phyloP scores from a whole-genome alignment of 116 monocot genomes.

The Posidonia oceanica region DNA sequence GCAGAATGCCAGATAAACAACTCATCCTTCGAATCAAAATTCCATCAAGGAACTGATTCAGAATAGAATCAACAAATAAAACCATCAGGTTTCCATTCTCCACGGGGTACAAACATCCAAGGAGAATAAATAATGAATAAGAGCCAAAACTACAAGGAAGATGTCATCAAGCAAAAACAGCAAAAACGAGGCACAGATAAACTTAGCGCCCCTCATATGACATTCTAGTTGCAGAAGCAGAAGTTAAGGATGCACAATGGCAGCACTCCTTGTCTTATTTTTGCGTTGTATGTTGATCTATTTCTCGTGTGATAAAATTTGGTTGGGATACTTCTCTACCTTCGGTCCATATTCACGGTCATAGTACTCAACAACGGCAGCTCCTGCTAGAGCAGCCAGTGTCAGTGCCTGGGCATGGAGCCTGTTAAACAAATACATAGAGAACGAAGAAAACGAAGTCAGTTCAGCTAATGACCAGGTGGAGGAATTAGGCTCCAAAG shows the following conservation, averaged over 20 bases:
- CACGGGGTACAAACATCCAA: too few relatives aligned
- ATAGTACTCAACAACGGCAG: conserved; percentile 55
- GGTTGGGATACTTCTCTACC: conserved; percentile 9
- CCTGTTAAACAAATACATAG: conserved; percentile 20
- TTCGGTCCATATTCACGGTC: conserved; percentile 18
- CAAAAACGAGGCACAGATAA: background rate
- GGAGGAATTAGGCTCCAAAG: too few relatives aligned
- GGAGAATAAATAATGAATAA: too few relatives aligned
- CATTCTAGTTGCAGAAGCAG: background rate
- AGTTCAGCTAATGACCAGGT: background rate
- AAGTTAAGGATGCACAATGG: background rate
- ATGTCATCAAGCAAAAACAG: too few relatives aligned
- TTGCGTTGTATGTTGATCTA: background rate
- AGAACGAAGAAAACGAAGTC: background rate
- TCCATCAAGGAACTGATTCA: too few relatives aligned
- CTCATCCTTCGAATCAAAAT: too few relatives aligned
- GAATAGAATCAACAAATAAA: too few relatives aligned
- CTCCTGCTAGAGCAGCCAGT: conserved; percentile 52
- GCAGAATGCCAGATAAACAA: too few relatives aligned
- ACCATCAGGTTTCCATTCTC: too few relatives aligned
- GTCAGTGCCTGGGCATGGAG: conserved; percentile 68
- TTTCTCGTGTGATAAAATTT: background rate
- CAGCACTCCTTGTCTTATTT: background rate
- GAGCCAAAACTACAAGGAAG: too few relatives aligned
- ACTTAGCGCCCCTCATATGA: background rate